Base-by-base conservation (phyloP, 805 yeast species). In the Kazachstania taianensis region DNA sequence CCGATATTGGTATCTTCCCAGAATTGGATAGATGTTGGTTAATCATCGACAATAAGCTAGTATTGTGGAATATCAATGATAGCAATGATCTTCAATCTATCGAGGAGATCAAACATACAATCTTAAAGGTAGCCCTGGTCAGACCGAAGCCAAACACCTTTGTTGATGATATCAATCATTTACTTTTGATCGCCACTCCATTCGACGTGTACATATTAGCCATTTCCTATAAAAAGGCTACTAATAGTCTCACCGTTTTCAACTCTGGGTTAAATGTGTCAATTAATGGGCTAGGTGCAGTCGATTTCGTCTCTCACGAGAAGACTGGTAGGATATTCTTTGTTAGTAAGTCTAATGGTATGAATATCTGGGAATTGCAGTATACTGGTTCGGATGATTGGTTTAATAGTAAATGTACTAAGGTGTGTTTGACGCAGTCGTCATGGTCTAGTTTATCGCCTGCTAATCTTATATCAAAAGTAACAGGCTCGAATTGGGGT, bases 21-120 rank as follows among this genome's bases (percentile, higher is more conserved):
- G 86, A 81, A 39, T 69, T 92, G 20, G 72, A 75, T 42, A 73
- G 94, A 40, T 75, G 87, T 10, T 92, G 96, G 96, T 70, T 89
- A 22, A 75, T 81, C 3, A 73, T 78, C 22, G 96, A 85, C 51
- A 79, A 80, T 53, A 80, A 81, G 48, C 65, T 89, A 48, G 72
- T 81, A 23, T 67, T 94, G 17, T 92, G 97, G 97, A 80, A 86
- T 55, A 75, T 79, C 52, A 50, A 61, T 7, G 72, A 70, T 39
- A 67, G 75, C 9, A 69, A 72, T 20, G 89, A 81, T 40, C 82
- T 76, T 51, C 77, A 78, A 48, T 75, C 85, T 7, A 81, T 89
- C 35, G 96, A 85, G 53, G 94, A 81, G 44, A 71, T 86, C 42
- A 70, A 74, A 36, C 83, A 82, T 46, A 73, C 92, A 2, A 84